phyloP scores from a whole-genome alignment of 1,284 basidiomycete species.

The Rhodotorula sp. region DNA sequence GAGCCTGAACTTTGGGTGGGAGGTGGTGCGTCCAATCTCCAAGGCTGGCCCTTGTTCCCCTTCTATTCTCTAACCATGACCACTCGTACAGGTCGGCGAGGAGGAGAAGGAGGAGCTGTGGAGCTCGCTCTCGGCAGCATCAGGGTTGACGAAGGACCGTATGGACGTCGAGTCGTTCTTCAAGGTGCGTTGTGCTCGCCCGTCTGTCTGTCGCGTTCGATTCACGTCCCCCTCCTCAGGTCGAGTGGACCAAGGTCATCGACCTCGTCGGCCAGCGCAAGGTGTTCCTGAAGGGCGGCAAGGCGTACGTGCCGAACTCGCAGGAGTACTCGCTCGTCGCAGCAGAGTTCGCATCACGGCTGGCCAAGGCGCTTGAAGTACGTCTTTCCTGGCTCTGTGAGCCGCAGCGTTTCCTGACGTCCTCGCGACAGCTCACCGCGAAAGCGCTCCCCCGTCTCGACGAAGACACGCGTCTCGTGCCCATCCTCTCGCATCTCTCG shows the following conservation, averaged over 20 bases:
- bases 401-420: background rate
- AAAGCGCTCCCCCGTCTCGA: slow-evolving; percentile 89
- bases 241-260: slow-evolving; percentile 85
- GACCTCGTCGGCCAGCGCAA: slow-evolving; percentile 85
- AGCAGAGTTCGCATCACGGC: slow-evolving; percentile 75
- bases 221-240: slow-evolving; percentile 56
- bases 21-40: slow-evolving; percentile 57
- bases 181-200: slow-evolving; percentile 58
- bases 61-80: no score
- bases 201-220: fast-evolving
- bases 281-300: slow-evolving; percentile 77
- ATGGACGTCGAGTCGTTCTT: slow-evolving; percentile 63
- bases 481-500: slow-evolving; percentile 88
- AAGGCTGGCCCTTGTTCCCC: background rate
- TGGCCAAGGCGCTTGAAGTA: slow-evolving; percentile 81
- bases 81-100: slow-evolving; percentile 58
- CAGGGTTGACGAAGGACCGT: slow-evolving; percentile 43
- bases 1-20: slow-evolving; percentile 78
- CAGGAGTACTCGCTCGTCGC: slow-evolving; percentile 86
- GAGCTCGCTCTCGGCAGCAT: slow-evolving; percentile 60
- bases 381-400: slow-evolving; percentile 29
- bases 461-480: slow-evolving; percentile 88
- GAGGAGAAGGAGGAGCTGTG: slow-evolving; percentile 62
- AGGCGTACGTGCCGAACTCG: slow-evolving; percentile 82
- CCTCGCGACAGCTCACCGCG: slow-evolving; percentile 68